Evolutionary conservation across 768 basidiomycete genomes (phyloP).

Genomic region (Pisolithus microcarpus): DNA sequence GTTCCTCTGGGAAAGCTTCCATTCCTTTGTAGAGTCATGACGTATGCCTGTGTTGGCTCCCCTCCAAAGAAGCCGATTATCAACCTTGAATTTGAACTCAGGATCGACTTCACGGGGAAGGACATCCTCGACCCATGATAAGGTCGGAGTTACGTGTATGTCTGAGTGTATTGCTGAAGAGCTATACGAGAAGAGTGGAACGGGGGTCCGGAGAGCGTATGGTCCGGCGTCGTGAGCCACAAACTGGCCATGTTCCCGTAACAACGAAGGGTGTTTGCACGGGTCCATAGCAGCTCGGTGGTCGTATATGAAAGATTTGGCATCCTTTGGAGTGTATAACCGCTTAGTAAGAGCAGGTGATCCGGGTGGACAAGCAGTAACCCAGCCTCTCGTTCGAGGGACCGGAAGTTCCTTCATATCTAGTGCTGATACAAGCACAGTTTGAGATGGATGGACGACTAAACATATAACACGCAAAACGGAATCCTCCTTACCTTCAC

Average conservation of each 20-base stretch:
- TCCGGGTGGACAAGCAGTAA: constrained; percentile 32
- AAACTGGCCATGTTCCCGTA: constrained; percentile 43
- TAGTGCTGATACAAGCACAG: background rate
- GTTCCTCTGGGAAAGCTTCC: constrained; percentile 43
- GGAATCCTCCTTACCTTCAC: constrained; percentile 22
- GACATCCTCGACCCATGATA: constrained; percentile 41
- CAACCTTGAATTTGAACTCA: constrained; percentile 55
- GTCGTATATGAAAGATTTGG: constrained; percentile 23
- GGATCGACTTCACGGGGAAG: constrained; percentile 42
- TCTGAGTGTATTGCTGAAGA: constrained; percentile 42
- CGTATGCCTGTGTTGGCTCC: constrained; percentile 60
- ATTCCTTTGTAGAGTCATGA: constrained; percentile 31
- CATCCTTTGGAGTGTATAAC: constrained; percentile 5
- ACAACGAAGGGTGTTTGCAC: constrained; percentile 32
- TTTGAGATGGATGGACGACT: background rate
- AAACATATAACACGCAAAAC: background rate
- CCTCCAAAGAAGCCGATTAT: constrained; percentile 60
- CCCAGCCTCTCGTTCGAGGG: constrained; percentile 24
- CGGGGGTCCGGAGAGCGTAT: constrained; percentile 27
- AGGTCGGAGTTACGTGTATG: constrained; percentile 38
- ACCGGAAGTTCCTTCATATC: background rate
- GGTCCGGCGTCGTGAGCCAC: constrained; percentile 39
- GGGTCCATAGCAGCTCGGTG: constrained; percentile 32
- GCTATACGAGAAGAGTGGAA: constrained; percentile 45
- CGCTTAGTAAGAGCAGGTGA: constrained; percentile 28